Evolutionary conservation across 352 stramenopile genomes (phyloP).

Genomic region (Hyaloperonospora arabidopsidis): DNA sequence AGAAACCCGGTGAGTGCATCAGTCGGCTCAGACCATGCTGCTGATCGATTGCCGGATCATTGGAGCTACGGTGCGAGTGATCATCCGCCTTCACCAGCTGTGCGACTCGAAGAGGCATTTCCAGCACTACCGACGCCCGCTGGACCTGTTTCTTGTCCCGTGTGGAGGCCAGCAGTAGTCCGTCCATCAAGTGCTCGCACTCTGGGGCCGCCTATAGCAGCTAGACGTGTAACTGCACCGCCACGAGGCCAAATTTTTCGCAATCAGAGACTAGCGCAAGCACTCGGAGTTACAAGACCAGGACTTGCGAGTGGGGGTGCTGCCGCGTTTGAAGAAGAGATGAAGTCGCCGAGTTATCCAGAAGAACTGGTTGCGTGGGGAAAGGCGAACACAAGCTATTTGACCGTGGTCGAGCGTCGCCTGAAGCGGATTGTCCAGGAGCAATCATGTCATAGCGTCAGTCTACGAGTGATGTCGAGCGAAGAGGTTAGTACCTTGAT

Average conservation of each 20-base stretch:
- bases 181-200: constrained; percentile 18
- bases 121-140: constrained; percentile 46
- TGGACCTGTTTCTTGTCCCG: constrained; percentile 29
- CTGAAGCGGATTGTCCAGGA: constrained; percentile 69
- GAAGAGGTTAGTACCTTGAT: constrained; percentile 34
- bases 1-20: constrained; percentile 47
- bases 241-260: constrained; percentile 47
- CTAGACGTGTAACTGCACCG: constrained; percentile 20
- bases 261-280: constrained; percentile 61
- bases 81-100: constrained; percentile 14
- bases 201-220: constrained; percentile 13
- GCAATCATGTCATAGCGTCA: constrained; percentile 60
- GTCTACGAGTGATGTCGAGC: constrained; percentile 57
- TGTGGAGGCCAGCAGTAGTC: constrained; percentile 39
- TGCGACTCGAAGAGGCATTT: constrained; percentile 51
- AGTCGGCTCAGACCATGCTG: constrained; percentile 15
- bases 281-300: constrained; percentile 44
- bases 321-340: constrained; percentile 64
- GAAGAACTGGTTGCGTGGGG: constrained; percentile 61
- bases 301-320: constrained; percentile 28
- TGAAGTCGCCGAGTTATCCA: constrained; percentile 62
- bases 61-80: constrained; percentile 49
- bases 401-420: constrained; percentile 63
- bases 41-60: constrained; percentile 42
- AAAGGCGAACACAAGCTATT: constrained; percentile 60